These are phyloP conservation scores for Cucurbita maxima DNA, from an alignment of 306 rosid species.

Conservation along the genomic window DNA sequence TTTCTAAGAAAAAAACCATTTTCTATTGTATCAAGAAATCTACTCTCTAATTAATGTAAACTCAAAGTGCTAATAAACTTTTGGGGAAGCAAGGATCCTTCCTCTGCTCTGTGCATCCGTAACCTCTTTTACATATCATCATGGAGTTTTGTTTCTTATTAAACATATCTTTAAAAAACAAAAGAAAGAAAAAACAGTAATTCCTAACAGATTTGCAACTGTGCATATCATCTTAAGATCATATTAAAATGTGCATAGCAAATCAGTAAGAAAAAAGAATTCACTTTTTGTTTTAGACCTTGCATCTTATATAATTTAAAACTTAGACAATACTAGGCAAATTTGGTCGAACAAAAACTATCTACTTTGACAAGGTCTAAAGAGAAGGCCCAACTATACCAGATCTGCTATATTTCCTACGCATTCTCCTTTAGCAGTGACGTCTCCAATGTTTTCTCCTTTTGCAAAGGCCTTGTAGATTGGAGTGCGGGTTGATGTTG, in stretches of 20 bases:
- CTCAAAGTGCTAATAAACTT: not conserved
- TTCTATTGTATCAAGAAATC: not conserved
- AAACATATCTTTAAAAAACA: not conserved
- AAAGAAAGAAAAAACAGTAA: not conserved
- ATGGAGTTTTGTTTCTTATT: not conserved
- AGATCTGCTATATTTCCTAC: conserved; percentile 93
- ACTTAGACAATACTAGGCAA: not conserved
- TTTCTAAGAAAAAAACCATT: no score
- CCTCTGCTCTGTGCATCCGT: not conserved
- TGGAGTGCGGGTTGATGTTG: conserved; percentile 96
- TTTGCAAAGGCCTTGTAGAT: conserved; percentile 96
- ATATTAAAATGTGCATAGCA: not conserved
- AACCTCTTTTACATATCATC: not conserved
- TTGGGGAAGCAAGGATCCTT: not conserved
- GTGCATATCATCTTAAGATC: not conserved
- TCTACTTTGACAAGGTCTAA: not conserved
- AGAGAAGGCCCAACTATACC: conserved; percentile 40
- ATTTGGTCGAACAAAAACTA: not conserved
- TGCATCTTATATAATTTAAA: not conserved
- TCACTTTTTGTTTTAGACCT: not conserved
- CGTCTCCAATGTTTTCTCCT: conserved; percentile 99
- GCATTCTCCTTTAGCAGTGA: conserved; percentile 98
- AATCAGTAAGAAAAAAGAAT: not conserved
- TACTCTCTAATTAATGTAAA: not conserved
- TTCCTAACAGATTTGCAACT: not conserved